Base-by-base conservation (phyloP, 139 green algal genomes). In the Tetradesmus lagerheimii region DNA sequence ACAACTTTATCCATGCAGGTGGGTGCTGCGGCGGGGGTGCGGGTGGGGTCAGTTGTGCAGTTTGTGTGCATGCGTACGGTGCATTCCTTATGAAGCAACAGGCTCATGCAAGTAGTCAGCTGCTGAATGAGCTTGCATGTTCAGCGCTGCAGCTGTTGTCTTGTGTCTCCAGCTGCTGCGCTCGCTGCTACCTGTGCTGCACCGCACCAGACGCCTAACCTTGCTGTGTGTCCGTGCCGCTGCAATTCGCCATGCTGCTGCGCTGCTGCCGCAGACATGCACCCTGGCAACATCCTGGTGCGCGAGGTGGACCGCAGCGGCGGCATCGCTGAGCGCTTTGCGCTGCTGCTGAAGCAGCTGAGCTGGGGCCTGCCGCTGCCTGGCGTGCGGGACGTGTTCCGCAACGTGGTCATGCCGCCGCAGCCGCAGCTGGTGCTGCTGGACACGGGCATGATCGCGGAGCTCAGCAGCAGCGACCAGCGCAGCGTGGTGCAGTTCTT, bases 1-100 rank as follows among this genome's bases (percentile, higher is more conserved):
- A 99, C 94, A 99, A 99, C 94, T 99, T 98, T 91, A 93, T 98
- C 16, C 97, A 99, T 90, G 97, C 76, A 82, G 76, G 95, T 14
- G 95, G 97, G 76, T 23, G 71, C 18, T 39, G 47, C 25, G n/a
- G 37, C 64, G 11, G 79, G 85, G 74, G 25, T 74, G 53, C 37
- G 41, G 35, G 31, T 3, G 50, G 77, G 47, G 16, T 27, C n/a
- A 79, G 31, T n/a, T 9, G 31, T 64, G 50, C 3, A 27, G 25
- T 71, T 8, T 8, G 57, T 9, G 4, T 71, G 57, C 57, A 31
- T 71, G 23, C 31, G 57, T 23, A 71, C 20, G 12, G 12, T 62
- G 47, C 12, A 23, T 18, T 50, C 43, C n/a, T n/a, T n/a, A n/a
- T n/a, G n/a, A n/a, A n/a, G n/a, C n/a, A n/a, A 50, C 5, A 62